Percentiles rank a stretch among this genome's conserved stretches.
phyloP scores from a whole-genome alignment of 371 early-diverging fungal genomes.

The Blakeslea trispora region DNA sequence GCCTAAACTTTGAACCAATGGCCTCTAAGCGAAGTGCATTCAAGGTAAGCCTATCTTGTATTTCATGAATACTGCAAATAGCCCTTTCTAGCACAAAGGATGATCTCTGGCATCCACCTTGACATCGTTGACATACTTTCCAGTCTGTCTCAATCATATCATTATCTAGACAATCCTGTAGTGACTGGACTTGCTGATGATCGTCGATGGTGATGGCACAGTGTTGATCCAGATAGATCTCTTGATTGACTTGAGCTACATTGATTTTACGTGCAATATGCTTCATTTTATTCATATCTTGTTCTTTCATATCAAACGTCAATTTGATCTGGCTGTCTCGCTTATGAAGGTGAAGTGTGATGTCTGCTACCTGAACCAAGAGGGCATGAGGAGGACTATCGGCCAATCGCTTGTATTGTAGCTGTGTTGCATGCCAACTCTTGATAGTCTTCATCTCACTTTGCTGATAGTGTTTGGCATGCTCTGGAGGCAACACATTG shows the following conservation, averaged over 20 bases:
- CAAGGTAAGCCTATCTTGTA: slow-evolving; percentile 30
- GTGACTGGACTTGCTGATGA: slow-evolving; percentile 18
- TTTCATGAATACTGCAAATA: slow-evolving; percentile 37
- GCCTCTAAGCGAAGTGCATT: slow-evolving; percentile 46
- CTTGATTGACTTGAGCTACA: slow-evolving; percentile 14
- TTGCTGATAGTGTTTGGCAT: slow-evolving; percentile 1
- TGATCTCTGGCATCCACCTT: slow-evolving; percentile 16
- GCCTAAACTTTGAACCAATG: slow-evolving; percentile 42
- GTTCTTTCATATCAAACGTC: slow-evolving; percentile 23
- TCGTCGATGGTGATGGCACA: slow-evolving; percentile 55
- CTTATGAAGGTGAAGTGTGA: slow-evolving; percentile 28
- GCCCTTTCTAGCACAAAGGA: slow-evolving; percentile 30
- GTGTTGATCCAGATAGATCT: slow-evolving; percentile 29
- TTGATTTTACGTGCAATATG: slow-evolving; percentile 35
- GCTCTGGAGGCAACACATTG: slow-evolving; percentile 31
- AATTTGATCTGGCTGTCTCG: slow-evolving; percentile 8
- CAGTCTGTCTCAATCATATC: slow-evolving; percentile 16
- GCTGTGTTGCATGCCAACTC: slow-evolving; percentile 24
- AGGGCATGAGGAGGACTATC: slow-evolving; percentile 36
- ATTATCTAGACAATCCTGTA: slow-evolving; percentile 15
- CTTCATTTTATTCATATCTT: slow-evolving; percentile 34
- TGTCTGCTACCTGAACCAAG: slow-evolving; percentile 43
- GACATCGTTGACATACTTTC: slow-evolving; percentile 23
- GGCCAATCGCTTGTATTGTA: slow-evolving; percentile 41
- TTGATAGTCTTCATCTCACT: slow-evolving; percentile 3